These are phyloP conservation scores for Colletotrichum lupini DNA, from an alignment of 2,329 filamentous ascomycete genomes.

Conservation along the genomic window DNA sequence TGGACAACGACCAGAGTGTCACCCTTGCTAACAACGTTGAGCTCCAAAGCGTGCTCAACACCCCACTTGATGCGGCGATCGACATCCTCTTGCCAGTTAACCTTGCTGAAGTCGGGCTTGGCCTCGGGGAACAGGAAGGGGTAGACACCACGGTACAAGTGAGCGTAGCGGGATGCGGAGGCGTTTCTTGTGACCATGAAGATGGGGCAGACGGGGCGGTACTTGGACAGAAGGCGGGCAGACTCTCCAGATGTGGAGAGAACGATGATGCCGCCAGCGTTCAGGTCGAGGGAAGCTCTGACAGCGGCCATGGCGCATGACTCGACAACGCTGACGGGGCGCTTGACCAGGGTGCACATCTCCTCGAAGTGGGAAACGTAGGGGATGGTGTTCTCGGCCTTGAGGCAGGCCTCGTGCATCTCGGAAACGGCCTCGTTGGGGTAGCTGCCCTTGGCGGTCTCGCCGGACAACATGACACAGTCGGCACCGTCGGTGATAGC, in stretches of 20 bases:
- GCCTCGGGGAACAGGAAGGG: conserved; percentile 93
- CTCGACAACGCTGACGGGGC: conserved; percentile 89
- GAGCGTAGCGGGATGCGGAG: conserved; percentile 86
- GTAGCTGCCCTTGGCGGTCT: conserved; percentile 98
- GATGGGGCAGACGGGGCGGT: conserved; percentile 98
- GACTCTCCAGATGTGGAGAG: conserved; percentile 96
- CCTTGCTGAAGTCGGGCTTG: conserved; percentile 93
- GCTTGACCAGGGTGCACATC: conserved; percentile 83
- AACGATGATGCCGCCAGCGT: conserved; percentile 95
- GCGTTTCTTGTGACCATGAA: conserved; percentile 97
- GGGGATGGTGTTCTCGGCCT: conserved; percentile 96
- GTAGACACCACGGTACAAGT: conserved; percentile 97
- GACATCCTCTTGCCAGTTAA: conserved; percentile 99
- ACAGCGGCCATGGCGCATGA: conserved; percentile 98
- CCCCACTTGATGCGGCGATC: conserved; percentile 98
- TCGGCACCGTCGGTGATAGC: conserved; percentile 97
- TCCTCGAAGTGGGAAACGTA: conserved; percentile 98
- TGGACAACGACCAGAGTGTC: conserved; percentile 87
- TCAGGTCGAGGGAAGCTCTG: conserved; percentile 93
- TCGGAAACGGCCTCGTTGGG: conserved; percentile 91
- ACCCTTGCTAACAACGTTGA: conserved; percentile 78
- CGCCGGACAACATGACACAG: conserved; percentile 99
- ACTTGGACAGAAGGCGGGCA: conserved; percentile 96
- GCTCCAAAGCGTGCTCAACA: conserved; percentile 85
- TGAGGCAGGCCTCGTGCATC: conserved; percentile 98